phyloP scores from a whole-genome alignment of 768 basidiomycete species.

The Paxillus rubicundulus region DNA sequence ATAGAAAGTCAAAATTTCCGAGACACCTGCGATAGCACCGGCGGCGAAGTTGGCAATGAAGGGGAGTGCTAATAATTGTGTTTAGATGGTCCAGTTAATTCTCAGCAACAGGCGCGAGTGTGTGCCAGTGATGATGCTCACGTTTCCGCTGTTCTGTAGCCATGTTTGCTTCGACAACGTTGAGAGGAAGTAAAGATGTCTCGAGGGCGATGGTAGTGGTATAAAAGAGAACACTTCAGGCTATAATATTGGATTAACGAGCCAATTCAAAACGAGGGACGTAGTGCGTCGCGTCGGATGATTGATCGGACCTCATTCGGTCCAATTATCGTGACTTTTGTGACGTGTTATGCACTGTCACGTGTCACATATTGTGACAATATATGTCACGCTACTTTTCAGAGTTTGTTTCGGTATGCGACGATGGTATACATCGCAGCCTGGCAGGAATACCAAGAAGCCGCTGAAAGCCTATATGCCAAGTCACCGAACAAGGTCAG shows the following conservation, averaged over 20 bases:
- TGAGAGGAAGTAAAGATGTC: not conserved
- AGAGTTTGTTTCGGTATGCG: conserved; percentile 31
- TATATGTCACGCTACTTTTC: conserved; percentile 10
- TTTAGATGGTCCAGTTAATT: conserved; percentile 6
- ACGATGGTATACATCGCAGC: conserved; percentile 86
- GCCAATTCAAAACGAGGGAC: not conserved
- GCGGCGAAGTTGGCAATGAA: conserved; percentile 90
- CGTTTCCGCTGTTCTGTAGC: conserved; percentile 33
- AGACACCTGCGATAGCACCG: conserved; percentile 93
- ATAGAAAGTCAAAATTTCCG: conserved; percentile 82
- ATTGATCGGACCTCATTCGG: conserved; percentile 2
- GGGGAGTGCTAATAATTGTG: conserved; percentile 58
- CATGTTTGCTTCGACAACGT: conserved; percentile 11
- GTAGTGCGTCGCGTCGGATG: not conserved
- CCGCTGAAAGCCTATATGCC: conserved; percentile 80
- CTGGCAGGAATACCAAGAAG: conserved; percentile 90
- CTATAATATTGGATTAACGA: not conserved
- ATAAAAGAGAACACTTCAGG: not conserved
- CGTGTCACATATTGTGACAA: conserved; percentile 14
- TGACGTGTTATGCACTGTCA: conserved; percentile 13
- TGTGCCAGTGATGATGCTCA: conserved; percentile 8
- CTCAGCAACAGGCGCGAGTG: not conserved
- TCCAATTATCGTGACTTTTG: not conserved
- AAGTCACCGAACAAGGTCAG: conserved; percentile 76
- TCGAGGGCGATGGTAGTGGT: not conserved